Evolutionary conservation across 2,329 filamentous ascomycete genomes (phyloP), one percentile per base, ranked within the genome.

Genomic region (Grosmannia clavigera): DNA sequence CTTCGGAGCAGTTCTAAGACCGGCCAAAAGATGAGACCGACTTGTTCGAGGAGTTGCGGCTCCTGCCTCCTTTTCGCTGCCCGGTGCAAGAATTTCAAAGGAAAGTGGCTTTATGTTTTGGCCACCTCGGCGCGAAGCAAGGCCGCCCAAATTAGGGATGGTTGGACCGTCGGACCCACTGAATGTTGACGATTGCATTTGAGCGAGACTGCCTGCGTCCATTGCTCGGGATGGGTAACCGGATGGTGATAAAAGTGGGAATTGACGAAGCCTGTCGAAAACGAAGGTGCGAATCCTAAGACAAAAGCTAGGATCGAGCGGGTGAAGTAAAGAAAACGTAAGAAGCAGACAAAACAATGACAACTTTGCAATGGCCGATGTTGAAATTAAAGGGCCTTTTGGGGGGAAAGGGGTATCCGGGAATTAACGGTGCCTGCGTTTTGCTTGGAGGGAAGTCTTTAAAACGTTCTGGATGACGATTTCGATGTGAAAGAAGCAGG

Each of bases 171-270:
- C 82, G 2, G 56, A 79, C 73, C 87, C 80, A 72, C 81, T 77
- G 73, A 88, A 88, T 74, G 86, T 82, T 80, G 86, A 89, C 80
- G 90, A 92, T 78, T 90, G 89, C 92, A 97, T 97, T 83, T 95
- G 91, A 94, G 91, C 87, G 80, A 96, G 90, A 94, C 91, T 90
- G 83, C 92, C 92, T 84, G 92, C 86, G 92, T 96, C 88, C 87
- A 95, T 86, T 67, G 74, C 76, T 80, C 77, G 76, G 70, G 55
- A 50, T 52, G 7, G 14, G 48, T 12, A 14, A 27, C 48, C 25
- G 10, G 14, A 27, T 27, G 22, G 5, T 12, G 48, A 46, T 27
- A 27, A 19, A 11, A 27, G 12, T 10, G 27, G 16, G 25, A 19
- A 9, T 31, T 31, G 27, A 16, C 50, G 25, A 29, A 5, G 27